Percentiles rank a stretch among this genome's conserved stretches.
Evolutionary conservation across 2,329 filamentous ascomycete genomes (phyloP).

Genomic region (Beauveria brongniartii): DNA sequence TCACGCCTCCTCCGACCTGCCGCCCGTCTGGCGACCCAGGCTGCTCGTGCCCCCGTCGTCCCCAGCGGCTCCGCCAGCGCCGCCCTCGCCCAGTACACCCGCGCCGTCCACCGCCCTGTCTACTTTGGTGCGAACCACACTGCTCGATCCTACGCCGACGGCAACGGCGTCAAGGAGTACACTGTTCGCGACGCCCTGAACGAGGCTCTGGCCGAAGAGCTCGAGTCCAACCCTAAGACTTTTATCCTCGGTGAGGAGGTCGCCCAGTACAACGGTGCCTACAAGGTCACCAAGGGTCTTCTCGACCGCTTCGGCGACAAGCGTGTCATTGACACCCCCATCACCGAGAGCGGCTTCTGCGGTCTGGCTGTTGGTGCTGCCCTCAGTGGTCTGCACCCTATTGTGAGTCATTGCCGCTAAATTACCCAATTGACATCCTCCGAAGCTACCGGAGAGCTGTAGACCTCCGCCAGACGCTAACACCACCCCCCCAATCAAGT

Average conservation of each 20-base stretch:
- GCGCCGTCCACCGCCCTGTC: conserved; percentile 29
- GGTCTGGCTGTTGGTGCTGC: conserved; percentile 93
- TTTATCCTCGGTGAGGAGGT: conserved; percentile 97
- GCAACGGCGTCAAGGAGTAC: conserved; percentile 72
- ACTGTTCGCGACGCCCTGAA: conserved; percentile 96
- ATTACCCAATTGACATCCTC: background rate
- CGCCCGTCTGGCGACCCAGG: conserved; percentile 37
- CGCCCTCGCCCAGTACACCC: conserved; percentile 28
- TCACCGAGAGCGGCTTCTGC: conserved; percentile 92
- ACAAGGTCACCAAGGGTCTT: conserved; percentile 98
- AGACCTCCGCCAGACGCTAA: background rate
- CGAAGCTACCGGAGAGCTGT: background rate
- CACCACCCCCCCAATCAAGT: conserved; percentile 39
- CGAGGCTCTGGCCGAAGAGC: conserved; percentile 94
- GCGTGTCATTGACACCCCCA: conserved; percentile 95
- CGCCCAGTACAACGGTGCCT: conserved; percentile 98
- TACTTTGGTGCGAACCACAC: conserved; percentile 29
- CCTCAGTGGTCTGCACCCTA: conserved; percentile 84
- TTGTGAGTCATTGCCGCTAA: conserved; percentile 54
- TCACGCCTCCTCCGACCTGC: conserved; percentile 45
- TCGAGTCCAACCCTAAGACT: conserved; percentile 89
- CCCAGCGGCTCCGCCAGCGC: conserved; percentile 27
- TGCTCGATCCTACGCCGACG: conserved; percentile 44
- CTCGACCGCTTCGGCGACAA: conserved; percentile 95
- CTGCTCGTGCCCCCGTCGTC: conserved; percentile 16